Percentiles rank a stretch among this genome's conserved stretches.
These are phyloP conservation scores for Zygoascus sp. DNA, from an alignment of 1,139 yeast genomes.

Conservation along the genomic window DNA sequence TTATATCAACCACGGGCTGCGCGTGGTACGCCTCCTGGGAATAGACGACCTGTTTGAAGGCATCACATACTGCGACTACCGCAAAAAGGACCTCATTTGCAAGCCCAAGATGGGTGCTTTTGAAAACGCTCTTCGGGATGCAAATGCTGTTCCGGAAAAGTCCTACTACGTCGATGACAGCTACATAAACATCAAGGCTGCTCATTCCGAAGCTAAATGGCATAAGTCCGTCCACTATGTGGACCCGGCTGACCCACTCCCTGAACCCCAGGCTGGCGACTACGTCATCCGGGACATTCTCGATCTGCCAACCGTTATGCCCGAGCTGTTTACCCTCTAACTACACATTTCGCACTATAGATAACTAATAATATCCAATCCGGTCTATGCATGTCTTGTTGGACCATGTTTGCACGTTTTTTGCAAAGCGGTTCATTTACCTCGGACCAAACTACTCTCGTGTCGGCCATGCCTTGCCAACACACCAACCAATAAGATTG, in stretches of 20 bases:
- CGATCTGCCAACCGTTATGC: constrained; percentile 45
- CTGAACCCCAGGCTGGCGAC: constrained; percentile 42
- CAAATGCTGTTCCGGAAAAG: constrained; percentile 52
- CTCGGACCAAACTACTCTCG: too few species aligned
- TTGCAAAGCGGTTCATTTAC: too few species aligned
- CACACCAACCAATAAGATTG: too few species aligned
- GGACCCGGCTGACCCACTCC: constrained; percentile 45
- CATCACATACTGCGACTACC: constrained; percentile 84
- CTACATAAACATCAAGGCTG: constrained; percentile 36
- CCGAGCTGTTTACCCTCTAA: constrained; percentile 42
- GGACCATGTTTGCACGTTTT: too few species aligned
- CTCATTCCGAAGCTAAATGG: constrained; percentile 44
- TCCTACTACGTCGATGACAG: constrained; percentile 62
- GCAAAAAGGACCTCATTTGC: constrained; percentile 62
- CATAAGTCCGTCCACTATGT: constrained; percentile 53
- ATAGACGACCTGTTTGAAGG: constrained; percentile 91
- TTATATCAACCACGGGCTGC: constrained; percentile 77
- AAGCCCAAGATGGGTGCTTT: constrained; percentile 73
- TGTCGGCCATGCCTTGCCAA: too few species aligned
- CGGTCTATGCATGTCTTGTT: too few species aligned
- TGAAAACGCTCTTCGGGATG: constrained; percentile 53
- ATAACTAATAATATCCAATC: too few species aligned
- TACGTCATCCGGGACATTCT: constrained; percentile 43
- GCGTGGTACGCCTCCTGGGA: constrained; percentile 71
- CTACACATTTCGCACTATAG: too few species aligned